Percentiles rank a stretch among this genome's conserved stretches.
Conservation (phyloP, 805 yeast genomes). For the Isabelozyma gotoi region DNA sequence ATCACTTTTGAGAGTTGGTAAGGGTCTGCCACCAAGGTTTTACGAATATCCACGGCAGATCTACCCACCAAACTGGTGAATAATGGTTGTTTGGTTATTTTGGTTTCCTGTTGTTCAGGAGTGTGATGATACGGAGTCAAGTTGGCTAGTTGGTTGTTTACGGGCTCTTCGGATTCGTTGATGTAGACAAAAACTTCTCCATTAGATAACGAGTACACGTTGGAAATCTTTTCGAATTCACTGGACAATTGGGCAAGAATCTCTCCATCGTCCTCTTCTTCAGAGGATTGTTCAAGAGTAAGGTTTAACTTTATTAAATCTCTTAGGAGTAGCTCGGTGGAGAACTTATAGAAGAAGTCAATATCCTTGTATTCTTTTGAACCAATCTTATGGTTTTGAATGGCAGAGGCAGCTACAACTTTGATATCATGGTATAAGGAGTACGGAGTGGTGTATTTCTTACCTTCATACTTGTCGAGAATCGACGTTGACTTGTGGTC, state of each 20-base stretch:
- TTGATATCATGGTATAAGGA: conserved; percentile 66
- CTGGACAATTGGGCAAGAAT: conserved; percentile 46
- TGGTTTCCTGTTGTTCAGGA: conserved; percentile 28
- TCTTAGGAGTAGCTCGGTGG: conserved; percentile 61
- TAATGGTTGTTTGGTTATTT: conserved; percentile 68
- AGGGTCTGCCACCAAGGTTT: conserved; percentile 64
- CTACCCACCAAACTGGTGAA: conserved; percentile 72
- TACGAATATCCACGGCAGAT: conserved; percentile 75
- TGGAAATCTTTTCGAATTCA: conserved; percentile 62
- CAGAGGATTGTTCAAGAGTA: conserved; percentile 6
- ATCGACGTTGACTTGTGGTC: conserved; percentile 38
- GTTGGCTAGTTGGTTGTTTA: conserved; percentile 12
- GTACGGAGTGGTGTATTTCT: conserved; percentile 50
- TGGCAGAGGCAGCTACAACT: conserved; percentile 49
- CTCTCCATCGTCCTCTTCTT: conserved; percentile 20
- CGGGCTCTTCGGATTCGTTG: conserved; percentile 32
- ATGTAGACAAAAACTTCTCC: conserved; percentile 56
- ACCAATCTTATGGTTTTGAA: conserved; percentile 50
- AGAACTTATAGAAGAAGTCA: conserved; percentile 62
- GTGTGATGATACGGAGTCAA: conserved; percentile 31
- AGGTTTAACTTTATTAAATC: conserved; percentile 53
- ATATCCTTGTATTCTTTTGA: conserved; percentile 48
- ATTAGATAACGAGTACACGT: conserved; percentile 48
- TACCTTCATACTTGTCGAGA: conserved; percentile 34
- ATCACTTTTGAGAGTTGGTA: conserved; percentile 66